Evolutionary conservation across 2,329 filamentous ascomycete species (phyloP).

Genomic region (Samsoniella hepiali): DNA sequence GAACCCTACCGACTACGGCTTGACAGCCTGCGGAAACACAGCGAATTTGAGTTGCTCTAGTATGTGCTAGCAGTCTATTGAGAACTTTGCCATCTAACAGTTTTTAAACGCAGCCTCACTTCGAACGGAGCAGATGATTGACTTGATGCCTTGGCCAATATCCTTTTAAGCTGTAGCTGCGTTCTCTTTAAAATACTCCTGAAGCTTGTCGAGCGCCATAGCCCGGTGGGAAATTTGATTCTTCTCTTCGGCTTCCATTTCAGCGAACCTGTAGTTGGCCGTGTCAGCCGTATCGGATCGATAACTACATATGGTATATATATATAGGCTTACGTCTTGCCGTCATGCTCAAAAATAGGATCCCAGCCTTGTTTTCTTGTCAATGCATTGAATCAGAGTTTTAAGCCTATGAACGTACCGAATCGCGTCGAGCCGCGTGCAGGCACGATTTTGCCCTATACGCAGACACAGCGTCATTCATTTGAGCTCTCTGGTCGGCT

Average conservation of each 20-base stretch:
- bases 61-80: slow-evolving; percentile 37
- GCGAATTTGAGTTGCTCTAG: slow-evolving; percentile 77
- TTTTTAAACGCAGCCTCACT: neutral
- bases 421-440: slow-evolving; percentile 78
- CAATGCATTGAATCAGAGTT: neutral
- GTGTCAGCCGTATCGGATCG: neutral
- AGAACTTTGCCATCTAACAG: neutral
- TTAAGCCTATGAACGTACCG: slow-evolving; percentile 54
- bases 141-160: neutral
- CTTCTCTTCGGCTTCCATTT: slow-evolving; percentile 87
- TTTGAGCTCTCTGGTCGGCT: slow-evolving; percentile 3
- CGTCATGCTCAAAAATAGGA: slow-evolving; percentile 89
- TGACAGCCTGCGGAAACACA: slow-evolving; percentile 65
- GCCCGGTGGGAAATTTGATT: slow-evolving; percentile 91
- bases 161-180: neutral
- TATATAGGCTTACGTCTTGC: slow-evolving; percentile 61
- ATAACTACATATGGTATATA: neutral
- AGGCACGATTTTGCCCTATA: slow-evolving; percentile 72
- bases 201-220: slow-evolving; percentile 82
- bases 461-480: neutral
- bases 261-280: slow-evolving; percentile 64
- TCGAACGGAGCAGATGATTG: neutral
- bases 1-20: slow-evolving; percentile 70
- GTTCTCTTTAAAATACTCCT: slow-evolving; percentile 67
- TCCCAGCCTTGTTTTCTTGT: slow-evolving; percentile 71